Conservation (phyloP, 1,284 basidiomycete genomes). For the Ganoderma sinense region DNA sequence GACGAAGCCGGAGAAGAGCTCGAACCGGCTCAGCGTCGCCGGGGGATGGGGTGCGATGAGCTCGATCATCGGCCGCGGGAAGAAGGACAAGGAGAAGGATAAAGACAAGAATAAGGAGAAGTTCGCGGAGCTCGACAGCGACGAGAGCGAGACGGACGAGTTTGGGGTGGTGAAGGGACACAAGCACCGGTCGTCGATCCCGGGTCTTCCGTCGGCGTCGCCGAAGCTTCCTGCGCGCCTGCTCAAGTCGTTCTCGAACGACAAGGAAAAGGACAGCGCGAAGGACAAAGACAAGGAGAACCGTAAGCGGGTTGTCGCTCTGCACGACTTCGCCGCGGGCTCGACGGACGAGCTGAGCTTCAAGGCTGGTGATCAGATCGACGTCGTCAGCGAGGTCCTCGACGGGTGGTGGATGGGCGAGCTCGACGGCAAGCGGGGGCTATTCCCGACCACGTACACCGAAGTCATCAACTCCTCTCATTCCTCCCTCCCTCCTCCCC, state of each 20-base stretch:
- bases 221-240: slow-evolving; percentile 53
- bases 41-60: slow-evolving; percentile 65
- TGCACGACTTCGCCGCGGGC: slow-evolving; percentile 74
- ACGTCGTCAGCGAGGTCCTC: slow-evolving; percentile 77
- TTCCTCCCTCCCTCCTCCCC: slow-evolving; percentile 36
- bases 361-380: slow-evolving; percentile 74
- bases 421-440: slow-evolving; percentile 67
- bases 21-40: slow-evolving; percentile 54
- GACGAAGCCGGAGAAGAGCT: slow-evolving; percentile 35
- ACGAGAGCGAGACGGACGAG: slow-evolving; percentile 40
- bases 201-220: slow-evolving; percentile 41
- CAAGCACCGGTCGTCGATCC: slow-evolving; percentile 24
- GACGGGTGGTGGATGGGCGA: slow-evolving; percentile 91
- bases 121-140: slow-evolving; percentile 45
- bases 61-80: slow-evolving; percentile 62
- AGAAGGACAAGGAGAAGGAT: slow-evolving; percentile 61
- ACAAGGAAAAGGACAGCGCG: slow-evolving; percentile 35
- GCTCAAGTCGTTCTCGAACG: slow-evolving; percentile 52
- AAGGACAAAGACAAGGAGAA: slow-evolving; percentile 15
- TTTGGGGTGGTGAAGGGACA: slow-evolving; percentile 31
- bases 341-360: slow-evolving; percentile 81
- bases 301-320: slow-evolving; percentile 66
- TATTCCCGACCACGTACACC: slow-evolving; percentile 82
- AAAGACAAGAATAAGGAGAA: slow-evolving; percentile 50
- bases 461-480: slow-evolving; percentile 51